A percentile compares a stretch with the other conserved stretches of the same genome.
These are phyloP conservation scores for Aureobasidium sp. DNA, from an alignment of 2,329 filamentous ascomycete genomes.

Conservation along the genomic window DNA sequence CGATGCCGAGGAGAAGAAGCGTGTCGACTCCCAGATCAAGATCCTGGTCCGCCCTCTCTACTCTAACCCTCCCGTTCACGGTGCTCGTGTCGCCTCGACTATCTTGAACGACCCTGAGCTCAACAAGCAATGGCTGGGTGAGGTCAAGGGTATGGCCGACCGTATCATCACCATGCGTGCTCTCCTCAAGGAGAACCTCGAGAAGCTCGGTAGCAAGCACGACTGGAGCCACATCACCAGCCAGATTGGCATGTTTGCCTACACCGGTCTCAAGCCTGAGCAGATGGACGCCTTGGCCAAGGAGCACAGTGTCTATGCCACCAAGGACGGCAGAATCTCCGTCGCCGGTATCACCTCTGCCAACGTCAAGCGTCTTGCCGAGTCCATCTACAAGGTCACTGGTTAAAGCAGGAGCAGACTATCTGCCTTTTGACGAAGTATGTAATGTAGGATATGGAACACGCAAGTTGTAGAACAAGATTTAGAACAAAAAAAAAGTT, in stretches of 20 bases:
- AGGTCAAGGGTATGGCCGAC: constrained; percentile 98
- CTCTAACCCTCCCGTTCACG: constrained; percentile 97
- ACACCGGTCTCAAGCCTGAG: constrained; percentile 83
- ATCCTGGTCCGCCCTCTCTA: constrained; percentile 94
- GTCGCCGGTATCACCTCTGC: constrained; percentile 75
- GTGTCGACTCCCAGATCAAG: constrained; percentile 95
- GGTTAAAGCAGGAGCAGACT: constrained; percentile 37
- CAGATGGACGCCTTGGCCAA: constrained; percentile 89
- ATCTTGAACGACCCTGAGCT: constrained; percentile 81
- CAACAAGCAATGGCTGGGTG: constrained; percentile 88
- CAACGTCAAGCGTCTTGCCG: constrained; percentile 73
- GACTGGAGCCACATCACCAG: constrained; percentile 99
- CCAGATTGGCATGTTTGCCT: constrained; percentile 99
- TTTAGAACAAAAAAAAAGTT: background rate
- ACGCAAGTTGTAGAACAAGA: constrained; percentile 8
- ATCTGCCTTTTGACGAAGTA: background rate
- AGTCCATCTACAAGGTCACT: constrained; percentile 79
- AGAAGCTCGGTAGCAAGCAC: constrained; percentile 90
- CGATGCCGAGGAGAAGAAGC: constrained; percentile 84
- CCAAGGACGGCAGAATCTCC: constrained; percentile 82
- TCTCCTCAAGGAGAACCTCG: constrained; percentile 87
- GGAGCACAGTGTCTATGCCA: constrained; percentile 96
- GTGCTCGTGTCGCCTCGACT: constrained; percentile 84
- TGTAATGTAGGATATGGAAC: constrained; percentile 15
- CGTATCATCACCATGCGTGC: constrained; percentile 98